phyloP scores from a whole-genome alignment of 78 protist species.

The Dictyostelium intermedium region DNA sequence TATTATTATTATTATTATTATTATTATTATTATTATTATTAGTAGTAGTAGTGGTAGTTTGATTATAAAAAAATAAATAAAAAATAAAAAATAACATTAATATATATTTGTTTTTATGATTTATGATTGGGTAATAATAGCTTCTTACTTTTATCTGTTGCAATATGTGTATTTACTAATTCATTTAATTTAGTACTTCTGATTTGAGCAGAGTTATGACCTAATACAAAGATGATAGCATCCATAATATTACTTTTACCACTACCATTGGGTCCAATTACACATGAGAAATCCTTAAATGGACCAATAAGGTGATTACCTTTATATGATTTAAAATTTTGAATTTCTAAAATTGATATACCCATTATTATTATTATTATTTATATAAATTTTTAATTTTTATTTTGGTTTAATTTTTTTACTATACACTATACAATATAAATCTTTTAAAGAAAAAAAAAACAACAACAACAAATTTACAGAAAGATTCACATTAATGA shows the following conservation, averaged over 20 bases:
- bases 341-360: conserved; percentile 87
- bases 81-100: no score
- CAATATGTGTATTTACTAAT: background rate
- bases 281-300: conserved; percentile 91
- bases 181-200: conserved; percentile 86
- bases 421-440: background rate
- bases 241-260: conserved; percentile 98
- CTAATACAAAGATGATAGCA: conserved; percentile 96
- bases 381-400: background rate
- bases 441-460: background rate
- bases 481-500: background rate
- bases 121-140: no score
- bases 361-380: background rate
- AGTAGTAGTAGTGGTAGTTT: no score
- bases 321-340: conserved; percentile 97
- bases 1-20: background rate
- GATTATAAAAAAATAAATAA: no score
- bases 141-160: background rate
- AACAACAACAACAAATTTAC: background rate
- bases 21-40: background rate
- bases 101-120: no score
- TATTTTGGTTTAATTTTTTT: background rate
- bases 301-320: conserved; percentile 96
- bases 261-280: conserved; percentile 99
- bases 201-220: conserved; percentile 85